Conservation (phyloP, 73 alveolate genomes). For the Paramecium primaurelia region DNA sequence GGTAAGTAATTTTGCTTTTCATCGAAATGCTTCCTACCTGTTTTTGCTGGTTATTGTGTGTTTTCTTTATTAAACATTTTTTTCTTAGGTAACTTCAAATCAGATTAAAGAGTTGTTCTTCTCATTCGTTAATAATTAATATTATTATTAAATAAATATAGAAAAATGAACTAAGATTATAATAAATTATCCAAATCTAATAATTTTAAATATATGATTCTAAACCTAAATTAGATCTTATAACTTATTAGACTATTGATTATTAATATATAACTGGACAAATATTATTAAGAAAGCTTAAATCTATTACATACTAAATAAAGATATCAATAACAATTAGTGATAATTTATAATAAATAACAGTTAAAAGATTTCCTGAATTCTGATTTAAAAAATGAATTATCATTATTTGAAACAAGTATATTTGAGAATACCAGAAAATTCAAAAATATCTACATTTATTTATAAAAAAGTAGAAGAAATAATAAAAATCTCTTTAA, state of each 20-base stretch:
- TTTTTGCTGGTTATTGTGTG: neutral
- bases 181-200: neutral
- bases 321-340: neutral
- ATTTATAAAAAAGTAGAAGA: too few relatives aligned
- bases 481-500: too few relatives aligned
- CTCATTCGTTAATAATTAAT: neutral
- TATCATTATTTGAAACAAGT: too few relatives aligned
- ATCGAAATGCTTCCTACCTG: neutral
- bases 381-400: too few relatives aligned
- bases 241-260: neutral
- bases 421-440: too few relatives aligned
- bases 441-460: too few relatives aligned
- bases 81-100: neutral
- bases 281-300: neutral
- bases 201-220: neutral
- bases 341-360: neutral
- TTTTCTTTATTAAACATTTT: slow-evolving; percentile 17
- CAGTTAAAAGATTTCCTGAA: neutral
- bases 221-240: neutral
- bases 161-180: neutral
- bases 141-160: neutral
- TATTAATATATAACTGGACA: neutral
- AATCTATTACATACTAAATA: neutral
- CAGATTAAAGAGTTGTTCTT: neutral
- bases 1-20: neutral